Conservation (phyloP, 805 yeast species). For the Metschnikowia sp. region DNA sequence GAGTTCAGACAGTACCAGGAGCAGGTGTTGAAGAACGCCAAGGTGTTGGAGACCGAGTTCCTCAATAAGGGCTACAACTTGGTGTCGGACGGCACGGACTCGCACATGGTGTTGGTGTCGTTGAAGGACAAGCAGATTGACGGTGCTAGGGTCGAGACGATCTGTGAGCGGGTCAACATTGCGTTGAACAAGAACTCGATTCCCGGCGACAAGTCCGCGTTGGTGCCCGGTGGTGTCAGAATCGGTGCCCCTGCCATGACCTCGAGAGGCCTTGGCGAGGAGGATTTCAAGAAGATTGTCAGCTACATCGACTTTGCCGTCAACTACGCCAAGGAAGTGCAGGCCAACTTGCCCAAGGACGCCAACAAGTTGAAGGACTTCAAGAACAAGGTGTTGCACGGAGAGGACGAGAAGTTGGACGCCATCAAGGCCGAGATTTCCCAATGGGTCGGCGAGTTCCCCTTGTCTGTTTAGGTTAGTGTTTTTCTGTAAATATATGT, state of each 20-base stretch:
- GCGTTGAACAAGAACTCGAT: conserved; percentile 97
- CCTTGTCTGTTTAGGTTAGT: conserved; percentile 40
- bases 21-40: conserved; percentile 86
- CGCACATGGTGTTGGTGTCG: conserved; percentile 91
- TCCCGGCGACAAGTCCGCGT: conserved; percentile 96
- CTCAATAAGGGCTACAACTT: conserved; percentile 69
- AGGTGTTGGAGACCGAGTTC: conserved; percentile 74
- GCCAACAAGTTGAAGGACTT: conserved; percentile 96
- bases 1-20: conserved; percentile 89
- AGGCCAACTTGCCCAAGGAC: conserved; percentile 78
- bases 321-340: conserved; percentile 67
- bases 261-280: conserved; percentile 90
- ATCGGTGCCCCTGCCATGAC: conserved; percentile 99
- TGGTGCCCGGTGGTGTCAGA: conserved; percentile 96
- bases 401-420: conserved; percentile 61
- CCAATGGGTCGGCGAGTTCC: conserved; percentile 89
- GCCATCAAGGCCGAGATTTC: conserved; percentile 73
- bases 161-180: conserved; percentile 89
- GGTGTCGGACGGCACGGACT: conserved; percentile 94
- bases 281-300: conserved; percentile 78
- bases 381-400: conserved; percentile 62
- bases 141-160: conserved; percentile 96
- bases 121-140: conserved; percentile 87
- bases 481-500: background rate
- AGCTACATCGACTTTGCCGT: conserved; percentile 59